Conservation (phyloP, 2,329 filamentous ascomycete genomes). For the Sporothrix curviconia region DNA sequence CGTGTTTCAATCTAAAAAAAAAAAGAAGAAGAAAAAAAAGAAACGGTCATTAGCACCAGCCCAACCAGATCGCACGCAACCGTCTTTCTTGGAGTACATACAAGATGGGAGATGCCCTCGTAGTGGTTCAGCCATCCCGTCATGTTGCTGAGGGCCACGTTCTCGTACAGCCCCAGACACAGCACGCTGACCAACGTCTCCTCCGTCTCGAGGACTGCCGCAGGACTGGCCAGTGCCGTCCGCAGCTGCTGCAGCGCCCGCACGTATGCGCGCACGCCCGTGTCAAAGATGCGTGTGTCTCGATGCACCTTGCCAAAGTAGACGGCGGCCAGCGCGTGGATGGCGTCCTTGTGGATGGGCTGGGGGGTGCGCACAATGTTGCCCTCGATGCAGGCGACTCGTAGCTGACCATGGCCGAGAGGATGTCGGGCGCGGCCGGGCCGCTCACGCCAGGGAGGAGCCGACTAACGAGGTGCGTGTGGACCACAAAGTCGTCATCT, state of each 20-base stretch:
- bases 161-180: neutral
- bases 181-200: neutral
- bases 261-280: neutral
- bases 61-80: too few relatives aligned
- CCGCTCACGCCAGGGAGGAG: neutral
- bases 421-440: neutral
- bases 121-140: slow-evolving; percentile 1
- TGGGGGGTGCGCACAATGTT: neutral
- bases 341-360: neutral
- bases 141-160: neutral
- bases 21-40: too few relatives aligned
- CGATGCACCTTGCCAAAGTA: neutral
- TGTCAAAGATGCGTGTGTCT: neutral
- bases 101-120: neutral
- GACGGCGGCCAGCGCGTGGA: neutral
- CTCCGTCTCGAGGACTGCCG: neutral
- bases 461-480: neutral
- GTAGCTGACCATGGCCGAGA: neutral
- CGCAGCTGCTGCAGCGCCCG: neutral
- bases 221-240: neutral
- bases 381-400: neutral
- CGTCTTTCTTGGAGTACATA: too few relatives aligned
- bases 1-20: neutral
- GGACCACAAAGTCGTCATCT: too few relatives aligned
- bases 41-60: too few relatives aligned